Evolutionary conservation across 192 early-diverging fungal genomes (phyloP), one percentile per base, ranked within the genome.

Genomic region (Coemansia reversa): DNA sequence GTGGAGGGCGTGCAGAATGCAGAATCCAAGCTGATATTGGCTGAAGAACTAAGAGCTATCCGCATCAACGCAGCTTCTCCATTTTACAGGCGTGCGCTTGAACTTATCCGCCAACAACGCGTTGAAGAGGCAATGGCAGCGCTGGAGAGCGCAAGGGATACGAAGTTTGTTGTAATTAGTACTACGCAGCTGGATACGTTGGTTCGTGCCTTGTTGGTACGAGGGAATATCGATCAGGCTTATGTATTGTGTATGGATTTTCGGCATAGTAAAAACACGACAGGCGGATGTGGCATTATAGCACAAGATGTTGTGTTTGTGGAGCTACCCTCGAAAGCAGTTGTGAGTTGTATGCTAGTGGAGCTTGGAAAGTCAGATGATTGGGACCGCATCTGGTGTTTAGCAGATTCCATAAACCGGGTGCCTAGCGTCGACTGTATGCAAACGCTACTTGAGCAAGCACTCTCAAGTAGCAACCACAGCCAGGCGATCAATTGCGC

Each of bases 381-480:
- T 45, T 76, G 74, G 74, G 55, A 66, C 22, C 68, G 67, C 27
- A 59, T 76, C 18, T 76, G 74, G 74, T 49, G 55, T 45, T 48
- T 70, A 11, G 53, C 60, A 14, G 49, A 59, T 23, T 16, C 20
- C 45, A 45, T 20, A 28, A 51, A 25, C 6, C 30, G 19, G 7
- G 19, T 5, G 35, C 19, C 7, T 6, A 24, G 49, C 23, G 11
- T 67, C 8, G 32, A 39, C 5, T 22, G 18, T 8, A 29, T 63
- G 18, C 55, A 72, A 7, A 9, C 1, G 1, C 56, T 70, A 16
- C n/a, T 78, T 12, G 32, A n/a, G 11, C 64, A 45, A 7, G 69
- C 68, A 18, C 60, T 75, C 19, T 12, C 25, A 2, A 65, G 66
- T 3, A 39, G 51, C 5, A 61, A 67, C 22, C 29, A 18, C 30